phyloP scores from a whole-genome alignment of 148 eudicot genomes.

The Fagopyrum tataricum region DNA sequence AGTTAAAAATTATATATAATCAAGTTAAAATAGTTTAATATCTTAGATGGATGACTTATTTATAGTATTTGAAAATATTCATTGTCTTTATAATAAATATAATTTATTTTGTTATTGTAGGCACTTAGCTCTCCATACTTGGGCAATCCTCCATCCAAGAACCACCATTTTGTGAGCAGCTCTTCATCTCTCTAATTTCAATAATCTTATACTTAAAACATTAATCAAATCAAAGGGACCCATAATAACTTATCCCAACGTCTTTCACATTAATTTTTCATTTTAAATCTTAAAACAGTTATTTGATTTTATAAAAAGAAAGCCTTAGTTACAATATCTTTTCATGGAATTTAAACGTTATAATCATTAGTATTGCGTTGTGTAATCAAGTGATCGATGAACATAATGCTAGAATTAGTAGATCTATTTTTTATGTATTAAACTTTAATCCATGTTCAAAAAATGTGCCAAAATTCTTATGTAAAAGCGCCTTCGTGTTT shows the following conservation, averaged over 20 bases:
- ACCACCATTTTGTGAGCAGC: slow-evolving; percentile 3
- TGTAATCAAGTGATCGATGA: neutral
- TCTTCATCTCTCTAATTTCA: neutral
- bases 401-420: neutral
- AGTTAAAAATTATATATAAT: no score
- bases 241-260: neutral
- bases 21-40: no score
- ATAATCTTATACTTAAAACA: neutral
- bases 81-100: no score
- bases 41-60: no score
- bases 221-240: neutral
- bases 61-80: no score
- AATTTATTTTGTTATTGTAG: neutral
- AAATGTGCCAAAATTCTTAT: neutral
- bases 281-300: slow-evolving; percentile 7
- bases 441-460: neutral
- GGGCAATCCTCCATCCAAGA: slow-evolving; percentile 11
- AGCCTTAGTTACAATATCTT: neutral
- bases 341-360: neutral
- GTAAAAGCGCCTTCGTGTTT: no score
- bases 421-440: neutral
- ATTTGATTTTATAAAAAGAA: neutral
- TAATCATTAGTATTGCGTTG: neutral
- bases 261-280: slow-evolving; percentile 1
- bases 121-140: slow-evolving; percentile 19